These are phyloP conservation scores for Vaccinium corymbosum DNA, from an alignment of 148 eudicot genomes.

Conservation along the genomic window DNA sequence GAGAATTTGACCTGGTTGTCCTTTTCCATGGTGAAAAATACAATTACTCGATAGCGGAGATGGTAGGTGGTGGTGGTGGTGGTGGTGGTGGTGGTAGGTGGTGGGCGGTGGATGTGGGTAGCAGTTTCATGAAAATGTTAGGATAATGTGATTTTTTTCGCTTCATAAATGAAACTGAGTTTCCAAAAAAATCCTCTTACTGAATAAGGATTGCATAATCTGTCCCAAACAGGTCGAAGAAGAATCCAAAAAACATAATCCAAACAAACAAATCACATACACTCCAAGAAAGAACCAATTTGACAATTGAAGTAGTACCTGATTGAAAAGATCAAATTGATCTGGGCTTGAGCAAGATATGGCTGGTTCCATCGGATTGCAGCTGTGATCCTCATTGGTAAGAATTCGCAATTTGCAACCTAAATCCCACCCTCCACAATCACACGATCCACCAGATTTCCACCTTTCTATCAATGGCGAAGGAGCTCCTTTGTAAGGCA, in stretches of 20 bases:
- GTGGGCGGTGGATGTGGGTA: neutral
- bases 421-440: constrained; percentile 96
- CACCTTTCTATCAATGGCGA: constrained; percentile 74
- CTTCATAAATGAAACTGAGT: neutral
- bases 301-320: constrained; percentile 38
- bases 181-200: neutral
- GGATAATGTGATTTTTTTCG: neutral
- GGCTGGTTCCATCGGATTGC: constrained; percentile 17
- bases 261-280: neutral
- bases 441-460: constrained; percentile 86
- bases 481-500: constrained; percentile 62
- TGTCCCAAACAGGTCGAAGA: neutral
- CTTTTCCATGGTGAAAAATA: neutral
- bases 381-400: constrained; percentile 25
- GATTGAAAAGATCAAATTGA: constrained; percentile 50
- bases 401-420: constrained; percentile 76
- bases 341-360: constrained; percentile 19
- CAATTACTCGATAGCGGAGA: neutral
- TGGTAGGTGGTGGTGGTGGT: neutral
- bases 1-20: neutral
- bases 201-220: neutral
- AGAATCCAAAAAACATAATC: neutral
- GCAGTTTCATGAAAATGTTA: neutral
- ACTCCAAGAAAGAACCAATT: neutral
- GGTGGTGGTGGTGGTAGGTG: neutral